Evolutionary conservation across 495 filamentous ascomycete species (phyloP).

Genomic region (Geoglossum glabrum): DNA sequence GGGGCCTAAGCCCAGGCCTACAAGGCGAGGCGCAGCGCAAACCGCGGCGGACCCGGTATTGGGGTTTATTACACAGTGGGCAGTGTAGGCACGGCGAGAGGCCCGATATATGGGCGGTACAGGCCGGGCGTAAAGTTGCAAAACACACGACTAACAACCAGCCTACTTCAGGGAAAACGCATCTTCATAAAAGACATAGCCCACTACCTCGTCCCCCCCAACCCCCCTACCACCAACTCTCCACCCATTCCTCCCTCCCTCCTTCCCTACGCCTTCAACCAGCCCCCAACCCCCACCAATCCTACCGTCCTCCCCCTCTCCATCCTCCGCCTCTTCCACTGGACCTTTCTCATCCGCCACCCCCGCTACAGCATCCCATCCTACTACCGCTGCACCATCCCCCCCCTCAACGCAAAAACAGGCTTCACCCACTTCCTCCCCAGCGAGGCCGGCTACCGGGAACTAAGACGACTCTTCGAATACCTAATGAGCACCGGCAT

Average conservation of each 20-base stretch:
- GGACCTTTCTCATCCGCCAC: conserved; percentile 94
- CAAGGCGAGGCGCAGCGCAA: too few species aligned
- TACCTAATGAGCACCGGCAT: conserved; percentile 42
- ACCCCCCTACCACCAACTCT: conserved; percentile 46
- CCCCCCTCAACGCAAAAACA: conserved; percentile 58
- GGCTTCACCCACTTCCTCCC: conserved; percentile 76
- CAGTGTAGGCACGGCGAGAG: too few species aligned
- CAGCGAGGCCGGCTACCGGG: conserved; percentile 72
- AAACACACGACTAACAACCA: conserved; percentile 2
- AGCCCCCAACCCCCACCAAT: conserved; percentile 44
- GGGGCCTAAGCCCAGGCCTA: too few species aligned
- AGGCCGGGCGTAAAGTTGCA: too few species aligned
- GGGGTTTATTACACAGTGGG: too few species aligned
- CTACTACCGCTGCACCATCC: conserved; percentile 90
- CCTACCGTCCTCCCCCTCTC: conserved; percentile 63
- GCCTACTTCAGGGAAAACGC: conserved; percentile 45
- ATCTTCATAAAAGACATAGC: conserved; percentile 96
- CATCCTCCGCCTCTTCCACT: conserved; percentile 58
- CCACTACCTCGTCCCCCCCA: conserved; percentile 66
- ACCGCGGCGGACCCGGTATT: too few species aligned
- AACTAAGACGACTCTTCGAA: conserved; percentile 70
- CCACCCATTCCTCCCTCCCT: conserved; percentile 61
- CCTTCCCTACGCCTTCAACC: conserved; percentile 12
- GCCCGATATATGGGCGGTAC: too few species aligned
- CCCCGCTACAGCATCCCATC: conserved; percentile 70